Base-by-base conservation (phyloP, 2,329 filamentous ascomycete genomes). In the Fusarium proliferatum region DNA sequence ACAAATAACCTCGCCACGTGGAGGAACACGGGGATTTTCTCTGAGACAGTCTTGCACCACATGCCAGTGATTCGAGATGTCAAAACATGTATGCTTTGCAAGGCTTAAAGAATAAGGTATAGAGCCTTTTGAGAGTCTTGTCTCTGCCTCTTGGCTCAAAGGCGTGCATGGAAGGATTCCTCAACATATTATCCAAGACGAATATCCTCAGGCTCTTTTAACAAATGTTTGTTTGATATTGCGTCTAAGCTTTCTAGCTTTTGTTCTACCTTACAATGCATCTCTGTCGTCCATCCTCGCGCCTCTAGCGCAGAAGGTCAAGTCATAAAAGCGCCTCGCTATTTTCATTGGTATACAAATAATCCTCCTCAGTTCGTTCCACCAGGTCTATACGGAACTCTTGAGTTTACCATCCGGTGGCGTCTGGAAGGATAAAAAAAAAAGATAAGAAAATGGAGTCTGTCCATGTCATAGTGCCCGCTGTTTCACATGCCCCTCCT, bases 271-370 rank as follows among this genome's bases (percentile, higher is more conserved):
- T 53, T 66, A 28, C 43, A 51, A 21, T 56, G 59, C 52, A 49
- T 74, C 56, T 67, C 57, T 71, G 38, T 73, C 64, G 17, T 64
- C 60, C 53, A 70, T 69, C 66, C 59, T 69, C 52, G 48, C 71
- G 68, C 71, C 59, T 59, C 71, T 59, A 66, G 56, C 71, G 67
- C 63, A 30, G 56, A 65, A 30, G 68, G 36, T 57, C 39, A 74
- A 72, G 46, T 75, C 61, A 66, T 66, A 48, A 66, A 72, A 72
- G 73, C 72, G 69, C 72, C 72, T 75, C 69, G 72, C 72, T 74
- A 33, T 72, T 74, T 63, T 21, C 63, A 64, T 63, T 73, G 71
- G 59, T 73, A 73, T 73, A 69, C 67, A 69, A 57, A 30, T 17
- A 72, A 68, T 72, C 56, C 51, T 42, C 15, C 39, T 64, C 59